Evolutionary conservation across 2,329 filamentous ascomycete genomes (phyloP).

Genomic region (Colletotrichum somersetense): DNA sequence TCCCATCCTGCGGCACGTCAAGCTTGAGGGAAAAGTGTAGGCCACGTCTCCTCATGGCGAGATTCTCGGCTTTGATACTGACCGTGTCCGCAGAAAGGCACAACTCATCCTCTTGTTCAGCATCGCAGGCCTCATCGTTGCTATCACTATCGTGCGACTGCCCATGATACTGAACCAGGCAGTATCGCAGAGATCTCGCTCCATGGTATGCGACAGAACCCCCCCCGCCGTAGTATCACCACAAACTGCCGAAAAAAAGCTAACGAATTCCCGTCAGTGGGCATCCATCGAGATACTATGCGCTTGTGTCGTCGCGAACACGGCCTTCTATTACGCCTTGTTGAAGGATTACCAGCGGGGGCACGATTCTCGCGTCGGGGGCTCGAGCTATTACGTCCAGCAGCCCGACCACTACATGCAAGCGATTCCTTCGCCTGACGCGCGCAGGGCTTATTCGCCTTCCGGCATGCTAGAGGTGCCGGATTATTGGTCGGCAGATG

Average conservation of each 20-base stretch:
- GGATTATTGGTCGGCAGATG: constrained; percentile 21
- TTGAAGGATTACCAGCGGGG: constrained; percentile 47
- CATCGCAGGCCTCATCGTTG: constrained; percentile 46
- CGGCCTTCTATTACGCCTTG: constrained; percentile 49
- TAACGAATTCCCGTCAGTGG: constrained; percentile 44
- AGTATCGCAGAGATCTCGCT: constrained; percentile 48
- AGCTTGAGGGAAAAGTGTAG: constrained; percentile 44
- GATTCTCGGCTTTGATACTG: background rate
- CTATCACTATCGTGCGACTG: constrained; percentile 48
- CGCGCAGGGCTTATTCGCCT: constrained; percentile 7
- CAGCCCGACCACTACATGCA: constrained; percentile 39
- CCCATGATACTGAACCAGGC: constrained; percentile 48
- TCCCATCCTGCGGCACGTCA: constrained; percentile 46
- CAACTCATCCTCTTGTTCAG: constrained; percentile 47
- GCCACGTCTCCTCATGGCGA: background rate
- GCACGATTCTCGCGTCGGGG: constrained; percentile 42
- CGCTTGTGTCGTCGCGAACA: constrained; percentile 50
- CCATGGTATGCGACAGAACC: constrained; percentile 43
- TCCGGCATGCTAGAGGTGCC: constrained; percentile 15
- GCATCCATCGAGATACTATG: constrained; percentile 51
- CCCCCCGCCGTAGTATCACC: background rate
- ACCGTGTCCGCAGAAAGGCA: constrained; percentile 36
- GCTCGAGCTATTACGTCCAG: constrained; percentile 24
- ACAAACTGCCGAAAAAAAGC: background rate
- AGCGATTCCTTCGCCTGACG: constrained; percentile 29